Evolutionary conservation across 805 yeast species (phyloP).

Genomic region (Candida xiaguanensis): DNA sequence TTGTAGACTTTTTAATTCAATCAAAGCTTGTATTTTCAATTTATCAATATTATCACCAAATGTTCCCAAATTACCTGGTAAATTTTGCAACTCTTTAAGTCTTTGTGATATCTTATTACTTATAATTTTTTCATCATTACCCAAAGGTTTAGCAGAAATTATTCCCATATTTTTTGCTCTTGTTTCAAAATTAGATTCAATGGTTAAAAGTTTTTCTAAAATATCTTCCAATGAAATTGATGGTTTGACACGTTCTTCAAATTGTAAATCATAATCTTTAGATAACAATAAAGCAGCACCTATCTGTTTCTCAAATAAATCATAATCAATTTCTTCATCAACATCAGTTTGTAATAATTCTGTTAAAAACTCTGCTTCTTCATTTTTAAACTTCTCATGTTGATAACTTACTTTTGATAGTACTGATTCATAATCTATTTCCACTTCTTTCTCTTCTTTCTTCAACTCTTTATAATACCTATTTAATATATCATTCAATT

Average conservation of each 20-base stretch:
- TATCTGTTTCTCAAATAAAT: conserved; percentile 54
- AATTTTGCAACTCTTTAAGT: conserved; percentile 54
- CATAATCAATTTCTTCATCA: conserved; percentile 27
- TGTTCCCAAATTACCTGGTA: conserved; percentile 72
- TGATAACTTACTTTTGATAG: conserved; percentile 23
- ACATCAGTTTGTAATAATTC: conserved; percentile 14
- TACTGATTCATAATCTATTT: conserved; percentile 28
- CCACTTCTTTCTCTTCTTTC: conserved; percentile 13
- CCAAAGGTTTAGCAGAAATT: conserved; percentile 24
- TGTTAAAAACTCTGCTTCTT: conserved; percentile 18
- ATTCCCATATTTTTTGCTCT: conserved; percentile 43
- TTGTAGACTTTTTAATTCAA: conserved; percentile 68
- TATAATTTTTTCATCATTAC: conserved; percentile 47
- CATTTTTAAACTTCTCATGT: conserved; percentile 19
- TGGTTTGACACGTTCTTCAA: conserved; percentile 15
- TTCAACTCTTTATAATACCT: conserved; percentile 20
- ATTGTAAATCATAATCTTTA: conserved; percentile 63
- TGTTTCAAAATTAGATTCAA: conserved; percentile 17
- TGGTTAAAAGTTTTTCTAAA: conserved; percentile 4
- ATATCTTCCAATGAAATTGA: conserved; percentile 5
- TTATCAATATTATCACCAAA: conserved; percentile 44
- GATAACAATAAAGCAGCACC: conserved; percentile 62
- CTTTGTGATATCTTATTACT: conserved; percentile 54
- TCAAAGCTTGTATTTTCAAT: conserved; percentile 59
- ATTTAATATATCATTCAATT: conserved; percentile 23